Conservation (phyloP, 1,139 yeast species). For the Nematodospora anomalae region DNA sequence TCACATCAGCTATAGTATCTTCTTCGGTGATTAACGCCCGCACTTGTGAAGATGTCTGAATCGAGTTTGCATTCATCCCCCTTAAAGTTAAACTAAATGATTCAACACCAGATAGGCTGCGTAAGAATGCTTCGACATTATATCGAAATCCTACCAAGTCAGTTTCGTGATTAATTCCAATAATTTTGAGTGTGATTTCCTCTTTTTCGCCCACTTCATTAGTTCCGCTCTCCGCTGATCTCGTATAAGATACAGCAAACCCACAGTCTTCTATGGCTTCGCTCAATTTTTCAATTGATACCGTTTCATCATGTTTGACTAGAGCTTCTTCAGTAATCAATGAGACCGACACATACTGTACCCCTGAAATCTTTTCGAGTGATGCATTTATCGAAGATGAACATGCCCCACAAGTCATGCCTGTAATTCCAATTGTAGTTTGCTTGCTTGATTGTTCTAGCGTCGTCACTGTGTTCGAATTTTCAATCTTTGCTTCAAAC, state of each 20-base stretch:
- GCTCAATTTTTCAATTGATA: conserved; percentile 36
- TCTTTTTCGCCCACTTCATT: conserved; percentile 23
- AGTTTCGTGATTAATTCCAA: conserved; percentile 29
- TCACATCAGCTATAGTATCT: conserved; percentile 15
- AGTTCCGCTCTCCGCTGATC: conserved; percentile 7
- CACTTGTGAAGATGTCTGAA: not conserved
- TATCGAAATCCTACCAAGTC: conserved; percentile 35
- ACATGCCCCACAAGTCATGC: conserved; percentile 92
- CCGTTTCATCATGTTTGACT: conserved; percentile 43
- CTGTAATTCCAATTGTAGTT: conserved; percentile 44
- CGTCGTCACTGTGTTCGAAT: conserved; percentile 7
- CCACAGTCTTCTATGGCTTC: conserved; percentile 72
- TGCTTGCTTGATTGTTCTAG: conserved; percentile 4
- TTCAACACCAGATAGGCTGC: conserved; percentile 31
- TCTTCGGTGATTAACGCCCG: conserved; percentile 3
- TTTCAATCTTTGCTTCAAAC: conserved; percentile 30
- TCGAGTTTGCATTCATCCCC: conserved; percentile 9
- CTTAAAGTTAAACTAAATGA: conserved; percentile 21
- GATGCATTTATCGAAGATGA: conserved; percentile 61
- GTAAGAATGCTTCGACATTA: conserved; percentile 41
- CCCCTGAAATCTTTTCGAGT: conserved; percentile 49
- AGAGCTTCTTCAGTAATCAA: conserved; percentile 72
- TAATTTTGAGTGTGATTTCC: conserved; percentile 31
- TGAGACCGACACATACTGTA: conserved; percentile 56
- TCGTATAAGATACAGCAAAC: conserved; percentile 52